Base-by-base conservation (phyloP, 2,329 filamentous ascomycete species). In the Colletotrichum sp. region DNA sequence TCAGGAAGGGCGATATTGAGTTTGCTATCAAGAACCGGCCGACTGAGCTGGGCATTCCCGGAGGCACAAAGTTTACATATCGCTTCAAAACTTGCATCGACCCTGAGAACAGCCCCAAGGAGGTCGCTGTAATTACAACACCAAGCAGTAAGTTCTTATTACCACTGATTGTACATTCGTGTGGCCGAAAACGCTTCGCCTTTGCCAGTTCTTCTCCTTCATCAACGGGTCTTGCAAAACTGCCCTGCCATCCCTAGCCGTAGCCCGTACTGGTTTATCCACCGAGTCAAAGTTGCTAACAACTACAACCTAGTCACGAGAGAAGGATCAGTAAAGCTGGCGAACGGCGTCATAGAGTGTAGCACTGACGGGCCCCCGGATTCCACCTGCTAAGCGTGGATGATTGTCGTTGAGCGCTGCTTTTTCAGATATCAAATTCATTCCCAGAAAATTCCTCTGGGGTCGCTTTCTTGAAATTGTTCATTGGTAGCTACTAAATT, bases 41-140 rank as follows among this genome's bases (percentile, higher is more conserved):
- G n/a, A 44, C 63, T 24, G 63, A 65, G 21, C 8, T 65, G 63
- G 63, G 34, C 34, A 65, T 65, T 44, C 63, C 63, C n/a, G 63
- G 63, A n/a, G 34, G n/a, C 34, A 65, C 63, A n/a, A 26, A 65
- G n/a, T 65, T 24, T 15, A 65, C 30, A 15, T 49, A 39, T 15
- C 34, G 32, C 12, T 65, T 8, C 12, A 65, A 65, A 28, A 65
- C 63, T 44, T 65, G 63, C 18, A 65, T 39, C 63, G 32, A 66
- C 34, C 32, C 32, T 21, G 63, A 39, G 10, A 18, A 66, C 15
- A 39, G 5, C 3, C 5, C 15, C 21, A 16, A 36, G 16, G n/a
- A 32, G 5, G 63, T 66, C 10, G 32, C 34, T 66, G 63, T 66
- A 8, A 66, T 66, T 1, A 66, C 32, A 21, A 66, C 34, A 12